Base-by-base conservation (phyloP, 2,329 filamentous ascomycete species). In the Scopulariopsis brevicaulis region DNA sequence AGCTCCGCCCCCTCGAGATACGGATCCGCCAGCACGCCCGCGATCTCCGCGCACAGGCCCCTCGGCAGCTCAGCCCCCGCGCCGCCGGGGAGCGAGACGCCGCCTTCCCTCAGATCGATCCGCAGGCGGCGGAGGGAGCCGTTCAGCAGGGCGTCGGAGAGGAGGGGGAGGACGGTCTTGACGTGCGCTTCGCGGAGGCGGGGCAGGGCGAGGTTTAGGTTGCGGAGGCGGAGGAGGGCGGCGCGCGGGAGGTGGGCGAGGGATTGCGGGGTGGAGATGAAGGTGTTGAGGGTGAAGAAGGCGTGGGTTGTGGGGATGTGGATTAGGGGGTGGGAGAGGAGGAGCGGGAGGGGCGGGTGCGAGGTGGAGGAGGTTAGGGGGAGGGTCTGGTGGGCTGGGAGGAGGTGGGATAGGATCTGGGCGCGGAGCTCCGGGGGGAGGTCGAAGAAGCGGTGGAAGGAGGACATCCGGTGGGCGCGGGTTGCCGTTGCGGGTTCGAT, bases 401-500 rank as follows among this genome's bases (percentile, higher is more conserved):
- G 76, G 0, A 62, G 63, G 15, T 71, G 70, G 18, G 73, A 71
- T 1, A 76, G 73, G 5, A 73, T 70, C 8, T 69, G 67, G 3
- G 73, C 82, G 43, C 83, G 80, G 61, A 83, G 80, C 62, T 90
- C 89, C 5, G 77, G 74, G 64, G 85, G 86, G 53, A 76, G 87
- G 56, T 56, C 55, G 46, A 56, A 56, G 55, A 56, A 56, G 20
- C 20, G 46, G 55, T 22, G 43, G 55, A 56, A 56, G 18, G 20
- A 28, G 12, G 55, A n/a, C 40, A 46, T 46, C 3, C 15, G 6
- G 15, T 46, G 15, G 40, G 6, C 12, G n/a, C 4, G 18, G 18
- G 40, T 7, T n/a, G 18, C 12, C 15, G 40, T n/a, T 46, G 5
- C 12, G 15, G 37, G 37, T 18, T 18, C 37, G 40, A 46, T 15